Evolutionary conservation across 164 flowering plant species (phyloP).

Genomic region (Liriodendron chinense): DNA sequence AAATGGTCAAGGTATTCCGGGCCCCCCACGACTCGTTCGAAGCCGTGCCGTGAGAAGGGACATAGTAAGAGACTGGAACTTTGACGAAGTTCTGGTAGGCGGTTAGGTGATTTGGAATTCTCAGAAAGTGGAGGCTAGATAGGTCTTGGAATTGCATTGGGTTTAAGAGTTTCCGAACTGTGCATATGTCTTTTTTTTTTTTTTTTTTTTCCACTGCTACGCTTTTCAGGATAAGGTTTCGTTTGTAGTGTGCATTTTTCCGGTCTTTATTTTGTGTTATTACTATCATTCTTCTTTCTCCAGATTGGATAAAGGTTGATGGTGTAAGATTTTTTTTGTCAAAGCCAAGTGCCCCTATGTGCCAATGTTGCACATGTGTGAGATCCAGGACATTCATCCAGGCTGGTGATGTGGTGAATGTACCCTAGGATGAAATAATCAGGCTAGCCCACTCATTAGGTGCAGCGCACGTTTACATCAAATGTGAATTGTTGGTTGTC

Average conservation of each 20-base stretch:
- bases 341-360: background rate
- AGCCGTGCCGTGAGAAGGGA: constrained; percentile 91
- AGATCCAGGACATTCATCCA: too few relatives aligned
- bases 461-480: too few relatives aligned
- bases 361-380: background rate
- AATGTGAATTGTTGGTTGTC: too few relatives aligned
- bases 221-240: background rate
- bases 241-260: background rate
- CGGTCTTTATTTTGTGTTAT: background rate
- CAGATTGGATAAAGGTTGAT: background rate
- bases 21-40: constrained; percentile 71
- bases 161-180: background rate
- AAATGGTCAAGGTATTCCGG: constrained; percentile 32
- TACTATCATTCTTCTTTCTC: background rate
- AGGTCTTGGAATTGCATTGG: background rate
- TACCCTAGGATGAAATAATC: too few relatives aligned
- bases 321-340: background rate
- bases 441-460: too few relatives aligned
- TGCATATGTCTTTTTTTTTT: background rate
- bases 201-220: background rate
- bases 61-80: constrained; percentile 86
- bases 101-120: constrained; percentile 21
- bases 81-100: constrained; percentile 57
- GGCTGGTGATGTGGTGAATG: too few relatives aligned
- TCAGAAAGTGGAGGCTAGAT: background rate